A percentile compares a stretch with the other conserved stretches of the same genome.
These are phyloP conservation scores for Pseudocercospora macadamiae DNA, from an alignment of 2,329 filamentous ascomycete species.

Conservation along the genomic window DNA sequence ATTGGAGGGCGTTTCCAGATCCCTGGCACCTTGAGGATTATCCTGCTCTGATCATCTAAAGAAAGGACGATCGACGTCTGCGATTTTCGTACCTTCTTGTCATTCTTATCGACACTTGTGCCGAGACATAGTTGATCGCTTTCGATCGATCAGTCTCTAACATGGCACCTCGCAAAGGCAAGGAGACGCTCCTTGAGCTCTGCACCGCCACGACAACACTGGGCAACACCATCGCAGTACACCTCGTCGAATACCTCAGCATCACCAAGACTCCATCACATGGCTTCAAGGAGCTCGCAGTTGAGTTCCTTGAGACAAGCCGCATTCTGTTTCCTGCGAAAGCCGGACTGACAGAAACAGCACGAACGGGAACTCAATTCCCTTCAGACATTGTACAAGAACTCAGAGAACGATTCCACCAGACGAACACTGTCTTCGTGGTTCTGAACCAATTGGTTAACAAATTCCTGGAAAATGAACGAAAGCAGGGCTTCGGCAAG, in stretches of 20 bases:
- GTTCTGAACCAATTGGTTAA: constrained; percentile 65
- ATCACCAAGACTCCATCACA: constrained; percentile 58
- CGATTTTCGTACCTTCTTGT: not conserved
- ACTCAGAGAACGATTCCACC: constrained; percentile 65
- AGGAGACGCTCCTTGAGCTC: constrained; percentile 52
- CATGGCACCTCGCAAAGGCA: constrained; percentile 33
- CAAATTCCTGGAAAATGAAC: constrained; percentile 65
- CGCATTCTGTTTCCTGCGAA: constrained; percentile 70
- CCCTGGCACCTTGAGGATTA: not conserved
- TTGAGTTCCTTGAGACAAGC: constrained; percentile 69
- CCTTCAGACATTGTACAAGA: constrained; percentile 65
- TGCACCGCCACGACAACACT: constrained; percentile 63
- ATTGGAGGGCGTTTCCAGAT: constrained; percentile 2
- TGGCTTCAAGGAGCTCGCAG: constrained; percentile 63
- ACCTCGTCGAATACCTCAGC: constrained; percentile 66
- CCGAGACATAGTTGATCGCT: not conserved
- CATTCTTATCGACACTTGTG: constrained; percentile 1
- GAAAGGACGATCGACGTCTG: constrained; percentile 8
- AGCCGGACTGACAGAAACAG: constrained; percentile 59
- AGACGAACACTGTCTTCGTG: constrained; percentile 64
- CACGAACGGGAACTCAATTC: constrained; percentile 56
- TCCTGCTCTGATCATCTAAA: not conserved
- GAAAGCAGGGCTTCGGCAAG: constrained; percentile 62
- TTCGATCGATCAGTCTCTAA: not conserved
- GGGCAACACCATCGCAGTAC: constrained; percentile 66